These are phyloP conservation scores for Hypoxylon sp. DNA, from an alignment of 2,329 filamentous ascomycete species.

Conservation along the genomic window DNA sequence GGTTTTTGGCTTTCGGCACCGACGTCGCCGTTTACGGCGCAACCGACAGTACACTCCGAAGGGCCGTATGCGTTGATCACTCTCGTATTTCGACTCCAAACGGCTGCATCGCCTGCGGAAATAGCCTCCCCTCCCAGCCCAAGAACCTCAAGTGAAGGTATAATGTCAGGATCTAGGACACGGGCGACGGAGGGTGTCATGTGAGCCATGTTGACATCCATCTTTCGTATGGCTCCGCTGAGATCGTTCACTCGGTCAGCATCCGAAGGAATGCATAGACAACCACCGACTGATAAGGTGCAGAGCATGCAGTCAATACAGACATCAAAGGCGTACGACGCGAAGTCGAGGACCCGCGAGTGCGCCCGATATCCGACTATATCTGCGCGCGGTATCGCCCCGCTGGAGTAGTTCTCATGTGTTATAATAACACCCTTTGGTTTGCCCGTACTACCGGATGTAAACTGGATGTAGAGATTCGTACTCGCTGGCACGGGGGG, in stretches of 20 bases:
- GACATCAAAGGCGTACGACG: conserved; percentile 68
- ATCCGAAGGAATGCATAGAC: conserved; percentile 68
- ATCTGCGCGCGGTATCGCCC: conserved; percentile 58
- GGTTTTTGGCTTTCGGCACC: conserved; percentile 52
- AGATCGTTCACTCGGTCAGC: conserved; percentile 66
- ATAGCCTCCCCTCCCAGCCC: conserved; percentile 67
- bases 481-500: conserved; percentile 57
- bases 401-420: conserved; percentile 62
- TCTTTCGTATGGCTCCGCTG: conserved; percentile 59
- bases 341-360: conserved; percentile 63
- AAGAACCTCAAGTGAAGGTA: conserved; percentile 62
- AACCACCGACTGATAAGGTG: conserved; percentile 64
- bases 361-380: conserved; percentile 58
- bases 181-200: conserved; percentile 66
- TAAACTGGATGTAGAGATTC: conserved; percentile 71
- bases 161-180: conserved; percentile 61
- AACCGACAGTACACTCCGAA: conserved; percentile 67
- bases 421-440: conserved; percentile 72
- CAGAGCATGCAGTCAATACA: conserved; percentile 68
- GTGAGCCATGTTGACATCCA: conserved; percentile 62
- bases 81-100: conserved; percentile 61
- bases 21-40: conserved; percentile 62
- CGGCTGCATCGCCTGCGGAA: conserved; percentile 62
- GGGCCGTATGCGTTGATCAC: conserved; percentile 67
- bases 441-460: conserved; percentile 73